Evolutionary conservation across 352 stramenopile species (phyloP).

Genomic region (Bremia lactucae): DNA sequence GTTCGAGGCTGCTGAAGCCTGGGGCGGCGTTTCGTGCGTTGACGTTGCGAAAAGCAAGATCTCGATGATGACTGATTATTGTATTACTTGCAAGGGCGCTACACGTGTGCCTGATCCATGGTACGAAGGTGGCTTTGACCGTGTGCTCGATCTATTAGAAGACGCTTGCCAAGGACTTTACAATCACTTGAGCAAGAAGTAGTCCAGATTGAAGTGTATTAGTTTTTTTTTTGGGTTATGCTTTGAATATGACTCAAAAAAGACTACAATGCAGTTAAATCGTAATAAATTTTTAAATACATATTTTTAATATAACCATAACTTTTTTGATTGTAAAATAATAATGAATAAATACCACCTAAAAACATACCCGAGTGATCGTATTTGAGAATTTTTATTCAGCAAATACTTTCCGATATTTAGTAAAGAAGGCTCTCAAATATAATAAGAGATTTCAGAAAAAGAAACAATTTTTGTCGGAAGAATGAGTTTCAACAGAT

Average conservation of each 20-base stretch:
- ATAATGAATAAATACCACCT: too few species aligned
- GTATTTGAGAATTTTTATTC: too few species aligned
- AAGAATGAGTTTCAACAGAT: too few species aligned
- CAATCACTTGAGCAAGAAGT: slow-evolving; percentile 26
- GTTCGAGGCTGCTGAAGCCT: slow-evolving; percentile 67
- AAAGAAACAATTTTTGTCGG: neutral
- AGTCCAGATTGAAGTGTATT: neutral
- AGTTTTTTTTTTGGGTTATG: neutral
- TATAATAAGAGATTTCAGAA: too few species aligned
- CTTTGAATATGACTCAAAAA: slow-evolving; percentile 10
- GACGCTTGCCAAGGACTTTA: slow-evolving; percentile 79
- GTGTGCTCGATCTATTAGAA: slow-evolving; percentile 83
- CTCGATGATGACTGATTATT: slow-evolving; percentile 79
- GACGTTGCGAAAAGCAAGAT: slow-evolving; percentile 54
- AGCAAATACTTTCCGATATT: too few species aligned
- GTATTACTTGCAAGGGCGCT: slow-evolving; percentile 45
- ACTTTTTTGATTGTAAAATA: too few species aligned
- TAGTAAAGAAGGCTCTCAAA: too few species aligned
- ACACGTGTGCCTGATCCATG: slow-evolving; percentile 70
- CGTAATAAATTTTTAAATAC: too few species aligned
- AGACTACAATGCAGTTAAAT: too few species aligned
- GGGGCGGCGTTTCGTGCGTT: slow-evolving; percentile 50
- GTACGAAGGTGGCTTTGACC: slow-evolving; percentile 86
- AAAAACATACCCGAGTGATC: too few species aligned
- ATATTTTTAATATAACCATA: too few species aligned